These are phyloP conservation scores for Cubamyces lactineus DNA, from an alignment of 768 basidiomycete genomes.

Conservation along the genomic window DNA sequence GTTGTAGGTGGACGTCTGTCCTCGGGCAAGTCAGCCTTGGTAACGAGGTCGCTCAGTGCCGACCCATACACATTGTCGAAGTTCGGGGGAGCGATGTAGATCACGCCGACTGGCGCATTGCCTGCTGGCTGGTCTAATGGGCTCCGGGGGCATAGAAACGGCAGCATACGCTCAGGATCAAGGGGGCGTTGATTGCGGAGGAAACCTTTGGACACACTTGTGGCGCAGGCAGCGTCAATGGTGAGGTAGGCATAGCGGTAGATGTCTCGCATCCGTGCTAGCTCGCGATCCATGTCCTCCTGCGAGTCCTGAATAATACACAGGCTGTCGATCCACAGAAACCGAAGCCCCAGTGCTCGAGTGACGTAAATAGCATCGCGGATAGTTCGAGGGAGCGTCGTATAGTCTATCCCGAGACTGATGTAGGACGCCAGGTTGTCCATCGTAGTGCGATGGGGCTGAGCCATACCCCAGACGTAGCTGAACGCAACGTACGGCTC, in stretches of 20 bases:
- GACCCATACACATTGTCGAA: too few relatives aligned
- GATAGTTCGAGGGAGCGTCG: not conserved
- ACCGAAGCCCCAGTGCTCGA: not conserved
- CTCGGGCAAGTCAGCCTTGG: too few relatives aligned
- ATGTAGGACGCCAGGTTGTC: not conserved
- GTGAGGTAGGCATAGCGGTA: conserved; percentile 4
- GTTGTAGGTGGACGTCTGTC: too few relatives aligned
- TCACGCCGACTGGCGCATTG: too few relatives aligned
- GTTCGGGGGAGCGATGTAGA: too few relatives aligned
- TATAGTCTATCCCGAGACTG: not conserved
- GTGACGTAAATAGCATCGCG: not conserved
- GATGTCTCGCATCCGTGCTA: not conserved
- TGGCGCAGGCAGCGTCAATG: not conserved
- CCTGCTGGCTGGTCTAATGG: too few relatives aligned
- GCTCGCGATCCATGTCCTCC: not conserved
- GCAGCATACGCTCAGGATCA: too few relatives aligned
- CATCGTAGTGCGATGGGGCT: not conserved
- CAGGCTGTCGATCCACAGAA: conserved; percentile 4
- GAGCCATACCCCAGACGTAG: not conserved
- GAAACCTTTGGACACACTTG: not conserved
- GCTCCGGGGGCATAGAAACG: not conserved
- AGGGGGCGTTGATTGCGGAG: not conserved
- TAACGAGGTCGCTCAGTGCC: too few relatives aligned
- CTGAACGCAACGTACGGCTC: not conserved
- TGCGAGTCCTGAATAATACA: conserved; percentile 4